These are phyloP conservation scores for Fusarium verticillioides DNA, from an alignment of 2,329 filamentous ascomycete species.

Conservation along the genomic window DNA sequence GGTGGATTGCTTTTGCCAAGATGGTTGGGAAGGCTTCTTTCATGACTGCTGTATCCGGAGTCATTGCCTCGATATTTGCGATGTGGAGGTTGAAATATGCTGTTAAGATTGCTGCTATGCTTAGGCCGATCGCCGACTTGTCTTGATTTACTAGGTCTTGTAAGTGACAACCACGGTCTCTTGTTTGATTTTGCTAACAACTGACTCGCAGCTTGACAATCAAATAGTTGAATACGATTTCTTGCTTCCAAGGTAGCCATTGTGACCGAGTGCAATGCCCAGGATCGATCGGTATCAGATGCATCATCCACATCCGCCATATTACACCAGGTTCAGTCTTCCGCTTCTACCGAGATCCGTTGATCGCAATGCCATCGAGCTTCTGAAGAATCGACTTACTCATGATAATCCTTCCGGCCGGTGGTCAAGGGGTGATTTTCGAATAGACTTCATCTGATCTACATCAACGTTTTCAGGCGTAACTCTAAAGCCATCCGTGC, in stretches of 20 bases:
- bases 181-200: not conserved
- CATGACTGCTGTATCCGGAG: conserved; percentile 3
- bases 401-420: accelerated
- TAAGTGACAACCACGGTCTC: not conserved
- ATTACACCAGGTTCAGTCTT: accelerated
- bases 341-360: not conserved
- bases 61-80: conserved; percentile 23
- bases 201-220: accelerated
- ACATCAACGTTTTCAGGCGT: not conserved
- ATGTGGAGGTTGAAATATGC: conserved; percentile 17
- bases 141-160: not conserved
- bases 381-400: not conserved
- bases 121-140: not conserved
- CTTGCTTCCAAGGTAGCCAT: not conserved
- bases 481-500: not conserved
- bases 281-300: no score
- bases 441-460: not conserved
- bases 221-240: not conserved
- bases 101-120: not conserved
- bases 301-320: not conserved
- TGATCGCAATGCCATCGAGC: accelerated
- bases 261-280: not conserved
- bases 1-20: conserved; percentile 33
- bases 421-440: not conserved
- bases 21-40: conserved; percentile 24